Evolutionary conservation across 495 filamentous ascomycete genomes (phyloP).

Genomic region (Staphylotrichum longicolle): DNA sequence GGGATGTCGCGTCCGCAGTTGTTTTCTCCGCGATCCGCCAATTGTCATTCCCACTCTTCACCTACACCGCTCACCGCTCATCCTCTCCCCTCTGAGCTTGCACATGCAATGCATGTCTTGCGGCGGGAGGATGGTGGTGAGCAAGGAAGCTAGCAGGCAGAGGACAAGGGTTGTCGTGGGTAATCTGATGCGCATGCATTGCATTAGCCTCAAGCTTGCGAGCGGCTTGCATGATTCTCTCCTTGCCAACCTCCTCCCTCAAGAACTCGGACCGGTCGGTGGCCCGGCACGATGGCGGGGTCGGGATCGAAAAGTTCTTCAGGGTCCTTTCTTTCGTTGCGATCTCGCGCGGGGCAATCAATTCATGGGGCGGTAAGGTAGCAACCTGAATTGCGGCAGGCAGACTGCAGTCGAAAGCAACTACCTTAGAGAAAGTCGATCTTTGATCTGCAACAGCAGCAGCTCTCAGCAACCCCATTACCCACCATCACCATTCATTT

Average conservation of each 20-base stretch:
- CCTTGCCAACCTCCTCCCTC: not conserved
- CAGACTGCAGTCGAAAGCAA: too few relatives aligned
- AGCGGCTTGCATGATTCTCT: conserved; percentile 10
- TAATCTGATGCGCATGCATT: conserved; percentile 13
- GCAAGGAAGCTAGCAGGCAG: too few relatives aligned
- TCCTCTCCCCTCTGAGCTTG: not conserved
- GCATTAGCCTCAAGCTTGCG: conserved; percentile 14
- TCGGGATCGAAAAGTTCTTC: not conserved
- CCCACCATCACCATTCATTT: too few relatives aligned
- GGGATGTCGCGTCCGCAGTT: not conserved
- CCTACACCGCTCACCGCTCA: conserved; percentile 8
- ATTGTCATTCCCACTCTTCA: not conserved
- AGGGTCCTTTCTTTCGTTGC: conserved; percentile 9
- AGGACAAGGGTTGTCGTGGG: not conserved
- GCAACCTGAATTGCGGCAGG: not conserved
- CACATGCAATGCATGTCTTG: conserved; percentile 10
- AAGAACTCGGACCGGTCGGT: not conserved
- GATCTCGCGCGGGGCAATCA: conserved; percentile 5
- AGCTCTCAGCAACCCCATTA: too few relatives aligned
- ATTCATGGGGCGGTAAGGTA: not conserved
- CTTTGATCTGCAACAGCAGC: too few relatives aligned
- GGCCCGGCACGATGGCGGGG: not conserved
- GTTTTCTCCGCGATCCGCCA: not conserved
- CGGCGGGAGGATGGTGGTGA: not conserved
- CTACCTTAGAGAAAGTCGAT: too few relatives aligned